Evolutionary conservation across 805 yeast genomes (phyloP), one percentile per base, ranked within the genome.

Genomic region (Yamadazyma laniorum): DNA sequence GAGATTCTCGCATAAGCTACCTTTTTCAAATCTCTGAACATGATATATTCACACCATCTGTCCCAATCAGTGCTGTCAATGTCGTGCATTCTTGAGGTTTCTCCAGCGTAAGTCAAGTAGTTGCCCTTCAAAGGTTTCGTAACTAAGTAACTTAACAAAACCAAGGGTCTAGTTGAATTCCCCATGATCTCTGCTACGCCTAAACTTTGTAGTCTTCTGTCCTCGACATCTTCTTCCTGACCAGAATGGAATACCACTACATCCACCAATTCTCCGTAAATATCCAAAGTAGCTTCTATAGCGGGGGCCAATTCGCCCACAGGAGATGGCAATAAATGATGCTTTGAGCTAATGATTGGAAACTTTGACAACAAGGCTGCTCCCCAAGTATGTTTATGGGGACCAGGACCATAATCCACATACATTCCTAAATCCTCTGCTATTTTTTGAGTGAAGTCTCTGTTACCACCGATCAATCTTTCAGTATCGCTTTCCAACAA

Each of bases 281-380:
- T 85, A 49, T 89, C 91, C 45, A 93, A 67, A 1, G 97, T 91
- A 2, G 99, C 99, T 59, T 85, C 95, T 49, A 93, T 93, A 1
- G 97, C 98, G 4, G 99, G 99, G 0, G 99, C 99, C 37, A 93
- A 72, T 68, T 93, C 99, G 13, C 99, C 99, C 22, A 86, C 96
- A 2, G 99, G 99, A 5, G 96, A 86, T 3, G 99, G 99, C 40
- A 91, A 67, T 50, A 93, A 71, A 58, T 90, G 95, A 59, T 93
- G 99, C 1, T 89, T 80, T 3, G 97, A 88, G 54, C 83, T 78
- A 40, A 93, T 51, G 45, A 93, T 93, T 21, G 99, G 99, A 75
- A 91, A 93, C 57, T 90, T 88, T 15, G 97, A 90, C 48, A 93
- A 69, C 44, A 93, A 70, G 2, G 93, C 93, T 34, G 90, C 84